Percentiles rank a stretch among this genome's conserved stretches.
Evolutionary conservation across 2,329 filamentous ascomycete genomes (phyloP).

Genomic region (Phyllosticta citrichinensis): DNA sequence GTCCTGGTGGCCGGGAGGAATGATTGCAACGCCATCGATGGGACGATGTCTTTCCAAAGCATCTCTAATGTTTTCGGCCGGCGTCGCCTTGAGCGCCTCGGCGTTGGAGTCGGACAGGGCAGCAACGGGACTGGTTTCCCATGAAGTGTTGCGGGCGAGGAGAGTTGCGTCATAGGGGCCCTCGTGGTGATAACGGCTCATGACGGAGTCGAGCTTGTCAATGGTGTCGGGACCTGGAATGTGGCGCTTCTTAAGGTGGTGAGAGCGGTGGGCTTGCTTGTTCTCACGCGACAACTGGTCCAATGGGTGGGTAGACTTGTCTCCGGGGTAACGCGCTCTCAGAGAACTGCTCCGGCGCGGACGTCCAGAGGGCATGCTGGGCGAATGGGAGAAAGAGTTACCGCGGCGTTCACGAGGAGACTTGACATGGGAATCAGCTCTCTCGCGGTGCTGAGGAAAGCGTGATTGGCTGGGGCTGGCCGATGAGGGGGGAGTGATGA

Average conservation of each 20-base stretch:
- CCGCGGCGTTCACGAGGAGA: conserved; percentile 23
- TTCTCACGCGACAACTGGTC: conserved; percentile 55
- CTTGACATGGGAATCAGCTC: conserved; percentile 23
- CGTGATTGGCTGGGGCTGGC: conserved; percentile 40
- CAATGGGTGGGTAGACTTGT: conserved; percentile 56
- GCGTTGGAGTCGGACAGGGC: conserved; percentile 64
- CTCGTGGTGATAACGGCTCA: conserved; percentile 70
- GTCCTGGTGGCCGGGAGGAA: conserved; percentile 66
- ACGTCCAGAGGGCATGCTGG: conserved; percentile 20
- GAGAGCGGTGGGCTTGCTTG: conserved; percentile 55
- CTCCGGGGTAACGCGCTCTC: conserved; percentile 51
- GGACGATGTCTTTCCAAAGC: conserved; percentile 64
- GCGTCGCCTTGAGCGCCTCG: conserved; percentile 72
- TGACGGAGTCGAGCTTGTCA: conserved; percentile 64
- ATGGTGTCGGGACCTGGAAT: conserved; percentile 66
- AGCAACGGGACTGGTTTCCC: conserved; percentile 58
- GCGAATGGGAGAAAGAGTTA: conserved; percentile 19
- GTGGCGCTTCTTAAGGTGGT: conserved; percentile 55
- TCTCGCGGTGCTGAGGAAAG: conserved; percentile 24
- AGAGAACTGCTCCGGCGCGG: conserved; percentile 43
- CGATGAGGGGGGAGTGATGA: conserved; percentile 46
- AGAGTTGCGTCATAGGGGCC: conserved; percentile 83
- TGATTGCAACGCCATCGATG: conserved; percentile 65
- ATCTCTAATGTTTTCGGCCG: conserved; percentile 65
- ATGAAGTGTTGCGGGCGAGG: conserved; percentile 59